phyloP scores from a whole-genome alignment of 257 asterid species.

The Eustoma russellianum region DNA sequence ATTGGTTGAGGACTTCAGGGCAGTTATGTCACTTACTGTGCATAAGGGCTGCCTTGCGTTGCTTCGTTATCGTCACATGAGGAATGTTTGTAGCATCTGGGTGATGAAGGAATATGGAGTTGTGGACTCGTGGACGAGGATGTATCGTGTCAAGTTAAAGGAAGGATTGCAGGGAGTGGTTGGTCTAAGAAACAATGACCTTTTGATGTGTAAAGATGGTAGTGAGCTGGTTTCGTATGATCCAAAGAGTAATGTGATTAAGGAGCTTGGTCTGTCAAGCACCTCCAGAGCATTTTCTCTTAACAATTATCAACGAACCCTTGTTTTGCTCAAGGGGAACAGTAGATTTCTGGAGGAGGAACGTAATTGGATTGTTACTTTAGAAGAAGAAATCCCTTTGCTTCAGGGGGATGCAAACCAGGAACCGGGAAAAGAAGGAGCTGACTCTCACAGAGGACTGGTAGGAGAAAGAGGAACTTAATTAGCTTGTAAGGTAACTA shows the following conservation, averaged over 20 bases:
- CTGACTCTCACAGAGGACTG: background rate
- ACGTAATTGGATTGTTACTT: background rate
- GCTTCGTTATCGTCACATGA: conserved; percentile 13
- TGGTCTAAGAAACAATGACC: conserved; percentile 30
- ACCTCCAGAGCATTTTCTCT: conserved; percentile 27
- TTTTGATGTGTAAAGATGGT: conserved; percentile 22
- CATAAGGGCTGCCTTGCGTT: conserved; percentile 31
- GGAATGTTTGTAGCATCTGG: conserved; percentile 38
- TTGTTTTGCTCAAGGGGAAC: conserved; percentile 28
- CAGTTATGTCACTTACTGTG: conserved; percentile 11
- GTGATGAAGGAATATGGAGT: conserved; percentile 47
- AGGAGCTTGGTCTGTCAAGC: conserved; percentile 32
- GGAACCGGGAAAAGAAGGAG: background rate
- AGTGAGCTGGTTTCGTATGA: conserved; percentile 23
- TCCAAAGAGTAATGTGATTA: conserved; percentile 13
- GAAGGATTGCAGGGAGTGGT: conserved; percentile 25
- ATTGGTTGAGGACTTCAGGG: conserved; percentile 15
- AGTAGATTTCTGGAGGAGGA: conserved; percentile 7
- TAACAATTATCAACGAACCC: conserved; percentile 32
- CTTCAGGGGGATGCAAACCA: no score
- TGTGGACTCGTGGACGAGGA: conserved; percentile 43
- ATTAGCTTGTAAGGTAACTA: conserved; percentile 1
- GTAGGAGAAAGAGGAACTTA: background rate
- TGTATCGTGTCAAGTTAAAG: conserved; percentile 24
- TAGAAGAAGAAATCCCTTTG: no score